Base-by-base conservation (phyloP, 139 green algal genomes). In the Bryopsis sp. region DNA sequence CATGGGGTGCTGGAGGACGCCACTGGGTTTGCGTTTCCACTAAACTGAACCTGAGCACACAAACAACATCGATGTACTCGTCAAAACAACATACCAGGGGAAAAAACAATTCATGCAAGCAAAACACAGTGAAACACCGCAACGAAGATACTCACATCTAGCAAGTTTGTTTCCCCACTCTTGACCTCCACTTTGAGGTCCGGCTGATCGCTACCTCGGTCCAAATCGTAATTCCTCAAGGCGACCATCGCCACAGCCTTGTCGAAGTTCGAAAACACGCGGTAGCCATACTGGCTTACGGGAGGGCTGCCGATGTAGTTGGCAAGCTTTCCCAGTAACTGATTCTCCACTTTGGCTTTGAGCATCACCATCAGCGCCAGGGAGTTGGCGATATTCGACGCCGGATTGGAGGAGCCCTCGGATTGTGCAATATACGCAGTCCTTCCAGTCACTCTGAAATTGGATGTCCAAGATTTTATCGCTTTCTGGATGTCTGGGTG, bases 361-460 rank as follows among this genome's bases (percentile, higher is more conserved):
- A 47, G 37, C 24, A 73, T 29, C 22, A 73, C 19, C 46, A 48
- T 39, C 33, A 80, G 75, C 36, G 75, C 75, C 7, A 73, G 46
- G 8, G 64, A 63, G 47, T 77, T 67, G 38, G 65, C 63, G 2
- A 70, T 43, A 28, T 28, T 32, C 64, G 58, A 8, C 5, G 75
- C 74, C 6, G 75, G 62, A 2, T 15, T 48, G 2, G 59, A 32
- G 8, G 59, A 58, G 32, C 73, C 71, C 2, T 76, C 43, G 1
- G 2, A 58, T 6, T 26, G 39, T 0, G 79, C 65, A 5, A 87
- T 72, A 48, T 85, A 87, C 8, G 81, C 79, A 1, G 79, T 85
- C 24, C 79, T 75, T 2, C 74, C 79, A 11, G 68, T 60, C 6
- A 81, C 72, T 35, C 81, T 50, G 19, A 83, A 38, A 32, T 58